Evolutionary conservation across 2,329 filamentous ascomycete genomes (phyloP).

Genomic region (Lachnellula willkommii): DNA sequence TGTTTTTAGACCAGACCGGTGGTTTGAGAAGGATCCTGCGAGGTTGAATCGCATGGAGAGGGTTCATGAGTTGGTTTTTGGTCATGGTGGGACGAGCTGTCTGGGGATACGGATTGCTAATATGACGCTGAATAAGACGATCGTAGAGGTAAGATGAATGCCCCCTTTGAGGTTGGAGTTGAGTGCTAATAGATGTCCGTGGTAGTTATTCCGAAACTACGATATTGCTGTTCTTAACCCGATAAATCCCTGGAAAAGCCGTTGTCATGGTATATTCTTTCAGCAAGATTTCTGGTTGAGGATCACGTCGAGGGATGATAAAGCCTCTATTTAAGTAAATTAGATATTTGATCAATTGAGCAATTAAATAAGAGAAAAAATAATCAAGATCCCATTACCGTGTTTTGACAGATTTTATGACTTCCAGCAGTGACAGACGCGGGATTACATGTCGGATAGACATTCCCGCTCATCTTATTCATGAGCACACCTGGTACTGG

Average conservation of each 20-base stretch:
- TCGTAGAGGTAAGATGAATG: slow-evolving; percentile 42
- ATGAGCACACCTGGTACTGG: no score
- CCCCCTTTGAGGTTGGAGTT: background rate
- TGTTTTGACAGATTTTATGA: no score
- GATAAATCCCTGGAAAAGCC: background rate
- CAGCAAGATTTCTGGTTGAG: background rate
- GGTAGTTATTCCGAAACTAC: slow-evolving; percentile 1
- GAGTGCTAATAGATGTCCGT: background rate
- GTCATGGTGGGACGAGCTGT: slow-evolving; percentile 41
- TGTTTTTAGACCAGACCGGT: slow-evolving; percentile 45
- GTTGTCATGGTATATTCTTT: background rate
- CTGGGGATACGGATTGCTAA: slow-evolving; percentile 44
- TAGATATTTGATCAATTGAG: no score
- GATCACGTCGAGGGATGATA: background rate
- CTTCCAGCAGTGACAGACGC: no score
- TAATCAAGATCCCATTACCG: no score
- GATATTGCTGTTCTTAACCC: background rate
- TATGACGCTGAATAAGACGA: slow-evolving; percentile 45
- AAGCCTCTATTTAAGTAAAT: no score
- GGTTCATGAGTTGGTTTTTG: slow-evolving; percentile 41
- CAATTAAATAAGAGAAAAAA: no score
- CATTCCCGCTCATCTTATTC: no score
- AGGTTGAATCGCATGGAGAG: slow-evolving; percentile 32
- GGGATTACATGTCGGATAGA: no score
- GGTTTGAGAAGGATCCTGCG: slow-evolving; percentile 35